Conservation (phyloP, 306 rosid genomes). For the Mimosa pudica region DNA sequence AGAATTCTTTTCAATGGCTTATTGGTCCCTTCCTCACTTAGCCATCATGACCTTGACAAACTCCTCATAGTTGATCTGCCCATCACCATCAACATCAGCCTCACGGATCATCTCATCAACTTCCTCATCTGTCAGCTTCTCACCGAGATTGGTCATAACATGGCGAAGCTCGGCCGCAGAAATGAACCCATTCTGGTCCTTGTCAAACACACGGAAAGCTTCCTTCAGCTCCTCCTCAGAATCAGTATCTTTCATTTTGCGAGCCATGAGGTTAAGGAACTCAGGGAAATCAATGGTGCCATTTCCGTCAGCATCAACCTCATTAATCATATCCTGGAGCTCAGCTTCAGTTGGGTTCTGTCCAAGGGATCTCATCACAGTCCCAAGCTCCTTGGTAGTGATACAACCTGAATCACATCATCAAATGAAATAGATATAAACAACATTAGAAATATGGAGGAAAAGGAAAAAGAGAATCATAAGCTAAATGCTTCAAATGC, state of each 20-base stretch:
- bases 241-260: constrained; percentile 60
- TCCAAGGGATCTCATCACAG: constrained; percentile 60
- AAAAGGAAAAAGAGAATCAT: background rate
- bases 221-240: constrained; percentile 64
- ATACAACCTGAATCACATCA: constrained; percentile 46
- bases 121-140: constrained; percentile 62
- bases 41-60: constrained; percentile 63
- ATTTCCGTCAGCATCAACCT: constrained; percentile 59
- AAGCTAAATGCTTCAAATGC: background rate
- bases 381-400: constrained; percentile 60
- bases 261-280: constrained; percentile 61
- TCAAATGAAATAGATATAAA: background rate
- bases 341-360: constrained; percentile 65
- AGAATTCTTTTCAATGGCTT: constrained; percentile 34
- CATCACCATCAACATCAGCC: constrained; percentile 64
- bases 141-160: constrained; percentile 63
- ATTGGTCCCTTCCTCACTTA: constrained; percentile 44
- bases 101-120: constrained; percentile 64
- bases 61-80: constrained; percentile 61
- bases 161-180: constrained; percentile 64
- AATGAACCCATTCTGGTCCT: constrained; percentile 63
- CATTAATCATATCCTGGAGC: constrained; percentile 60
- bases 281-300: constrained; percentile 57
- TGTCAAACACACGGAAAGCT: constrained; percentile 61
- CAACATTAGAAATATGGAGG: background rate